These are phyloP conservation scores for Rutstroemia sydowiana DNA, from an alignment of 2,329 filamentous ascomycete species.

Conservation along the genomic window DNA sequence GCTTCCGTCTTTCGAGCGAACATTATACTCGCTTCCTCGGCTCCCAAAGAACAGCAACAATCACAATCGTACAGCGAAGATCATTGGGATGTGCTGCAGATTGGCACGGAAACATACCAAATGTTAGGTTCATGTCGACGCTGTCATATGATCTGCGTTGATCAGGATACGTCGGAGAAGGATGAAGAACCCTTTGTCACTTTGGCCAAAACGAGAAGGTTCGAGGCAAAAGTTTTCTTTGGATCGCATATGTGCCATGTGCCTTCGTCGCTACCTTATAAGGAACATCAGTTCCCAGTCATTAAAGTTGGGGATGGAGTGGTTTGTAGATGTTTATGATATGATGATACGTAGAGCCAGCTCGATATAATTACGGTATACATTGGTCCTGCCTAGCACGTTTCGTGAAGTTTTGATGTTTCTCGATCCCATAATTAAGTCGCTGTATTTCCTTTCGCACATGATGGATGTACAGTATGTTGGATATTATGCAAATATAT, in stretches of 20 bases:
- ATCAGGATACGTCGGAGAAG: conserved; percentile 72
- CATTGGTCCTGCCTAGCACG: too few relatives aligned
- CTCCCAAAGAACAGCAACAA: conserved; percentile 29
- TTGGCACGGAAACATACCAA: conserved; percentile 58
- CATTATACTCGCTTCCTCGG: conserved; percentile 56
- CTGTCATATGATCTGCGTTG: conserved; percentile 94
- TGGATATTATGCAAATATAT: too few relatives aligned
- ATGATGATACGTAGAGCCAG: background rate
- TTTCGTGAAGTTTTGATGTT: too few relatives aligned
- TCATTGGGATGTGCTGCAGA: conserved; percentile 59
- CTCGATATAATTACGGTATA: too few relatives aligned
- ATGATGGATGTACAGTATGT: too few relatives aligned
- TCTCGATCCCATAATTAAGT: too few relatives aligned
- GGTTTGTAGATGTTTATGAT: too few relatives aligned
- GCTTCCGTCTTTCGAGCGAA: conserved; percentile 83
- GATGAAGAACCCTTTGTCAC: conserved; percentile 84
- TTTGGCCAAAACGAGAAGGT: conserved; percentile 75
- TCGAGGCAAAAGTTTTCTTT: conserved; percentile 82
- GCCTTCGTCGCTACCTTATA: conserved; percentile 15
- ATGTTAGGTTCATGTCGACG: conserved; percentile 78
- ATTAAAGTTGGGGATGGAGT: conserved; percentile 12
- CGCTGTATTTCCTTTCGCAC: too few relatives aligned
- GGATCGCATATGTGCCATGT: conserved; percentile 67
- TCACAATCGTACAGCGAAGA: conserved; percentile 85
- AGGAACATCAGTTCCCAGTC: conserved; percentile 9